Conservation (phyloP, 352 stramenopile genomes). For the Pythium pyrilobum region DNA sequence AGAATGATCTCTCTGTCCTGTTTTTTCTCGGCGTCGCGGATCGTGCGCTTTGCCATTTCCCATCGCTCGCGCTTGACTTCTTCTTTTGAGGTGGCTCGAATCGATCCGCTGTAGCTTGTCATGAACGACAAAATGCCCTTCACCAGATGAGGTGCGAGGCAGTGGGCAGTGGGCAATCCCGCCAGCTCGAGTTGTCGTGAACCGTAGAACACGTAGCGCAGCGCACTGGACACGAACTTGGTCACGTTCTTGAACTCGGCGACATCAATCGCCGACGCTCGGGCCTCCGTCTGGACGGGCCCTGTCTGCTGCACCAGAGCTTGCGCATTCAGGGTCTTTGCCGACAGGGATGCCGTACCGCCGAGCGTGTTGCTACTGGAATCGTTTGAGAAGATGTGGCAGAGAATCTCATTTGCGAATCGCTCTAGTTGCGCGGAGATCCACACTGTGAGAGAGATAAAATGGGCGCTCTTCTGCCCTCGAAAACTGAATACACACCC, state of each 20-base stretch:
- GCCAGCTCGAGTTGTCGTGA: constrained; percentile 73
- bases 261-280: constrained; percentile 42
- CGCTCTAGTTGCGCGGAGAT: constrained; percentile 73
- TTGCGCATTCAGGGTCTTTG: neutral
- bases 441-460: constrained; percentile 76
- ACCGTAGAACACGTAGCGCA: constrained; percentile 80
- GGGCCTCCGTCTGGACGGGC: constrained; percentile 1
- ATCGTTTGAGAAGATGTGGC: constrained; percentile 54
- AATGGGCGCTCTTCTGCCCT: constrained; percentile 66
- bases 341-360: too few relatives aligned
- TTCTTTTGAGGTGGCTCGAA: constrained; percentile 60
- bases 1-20: constrained; percentile 71
- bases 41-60: constrained; percentile 66
- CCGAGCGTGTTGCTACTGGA: too few relatives aligned
- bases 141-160: constrained; percentile 60
- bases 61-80: constrained; percentile 83
- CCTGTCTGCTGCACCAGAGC: too few relatives aligned
- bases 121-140: constrained; percentile 55
- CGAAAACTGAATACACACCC: constrained; percentile 40
- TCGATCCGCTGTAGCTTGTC: constrained; percentile 55
- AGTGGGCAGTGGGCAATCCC: constrained; percentile 67
- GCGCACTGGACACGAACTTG: constrained; percentile 65
- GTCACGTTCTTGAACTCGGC: constrained; percentile 74
- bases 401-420: constrained; percentile 67
- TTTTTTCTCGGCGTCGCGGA: constrained; percentile 66